A percentile compares a stretch with the other conserved stretches of the same genome.
Evolutionary conservation across 371 early-diverging fungal species (phyloP).

Genomic region (Capniomyces stellatus): DNA sequence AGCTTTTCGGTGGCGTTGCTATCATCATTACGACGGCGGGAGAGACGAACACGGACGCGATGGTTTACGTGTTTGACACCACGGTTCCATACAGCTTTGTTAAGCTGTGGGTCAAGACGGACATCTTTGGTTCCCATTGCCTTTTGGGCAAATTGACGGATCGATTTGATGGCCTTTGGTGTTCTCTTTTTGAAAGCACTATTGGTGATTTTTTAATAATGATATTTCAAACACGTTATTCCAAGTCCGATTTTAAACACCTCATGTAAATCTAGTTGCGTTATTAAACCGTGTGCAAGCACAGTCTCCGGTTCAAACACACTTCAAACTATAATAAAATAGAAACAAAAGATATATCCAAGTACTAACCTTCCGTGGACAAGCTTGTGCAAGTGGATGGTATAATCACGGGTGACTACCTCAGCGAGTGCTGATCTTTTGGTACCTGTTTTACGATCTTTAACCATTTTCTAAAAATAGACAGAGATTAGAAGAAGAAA

Average conservation of each 20-base stretch:
- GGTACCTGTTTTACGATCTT: background rate
- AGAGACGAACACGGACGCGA: conserved; percentile 81
- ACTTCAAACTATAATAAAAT: background rate
- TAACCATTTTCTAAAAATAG: conserved; percentile 4
- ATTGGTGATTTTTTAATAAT: conserved; percentile 3
- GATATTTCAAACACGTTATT: too few relatives aligned
- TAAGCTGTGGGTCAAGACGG: conserved; percentile 57
- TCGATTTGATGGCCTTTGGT: conserved; percentile 80
- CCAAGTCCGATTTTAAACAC: background rate
- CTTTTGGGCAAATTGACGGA: conserved; percentile 68
- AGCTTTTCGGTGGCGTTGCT: conserved; percentile 88
- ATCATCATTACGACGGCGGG: conserved; percentile 85
- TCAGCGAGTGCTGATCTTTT: conserved; percentile 28
- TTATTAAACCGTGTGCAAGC: background rate
- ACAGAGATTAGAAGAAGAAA: too few relatives aligned
- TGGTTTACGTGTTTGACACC: conserved; percentile 81
- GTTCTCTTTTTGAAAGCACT: conserved; percentile 82
- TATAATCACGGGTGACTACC: conserved; percentile 80
- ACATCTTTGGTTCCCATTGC: conserved; percentile 79
- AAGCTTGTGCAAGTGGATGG: conserved; percentile 86
- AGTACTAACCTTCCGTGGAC: conserved; percentile 21
- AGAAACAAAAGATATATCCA: too few relatives aligned
- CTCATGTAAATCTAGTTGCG: background rate
- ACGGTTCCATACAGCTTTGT: conserved; percentile 70
- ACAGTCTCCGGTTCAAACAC: background rate